Conservation (phyloP, 2,329 filamentous ascomycete genomes). For the Hypoxylon sp. region DNA sequence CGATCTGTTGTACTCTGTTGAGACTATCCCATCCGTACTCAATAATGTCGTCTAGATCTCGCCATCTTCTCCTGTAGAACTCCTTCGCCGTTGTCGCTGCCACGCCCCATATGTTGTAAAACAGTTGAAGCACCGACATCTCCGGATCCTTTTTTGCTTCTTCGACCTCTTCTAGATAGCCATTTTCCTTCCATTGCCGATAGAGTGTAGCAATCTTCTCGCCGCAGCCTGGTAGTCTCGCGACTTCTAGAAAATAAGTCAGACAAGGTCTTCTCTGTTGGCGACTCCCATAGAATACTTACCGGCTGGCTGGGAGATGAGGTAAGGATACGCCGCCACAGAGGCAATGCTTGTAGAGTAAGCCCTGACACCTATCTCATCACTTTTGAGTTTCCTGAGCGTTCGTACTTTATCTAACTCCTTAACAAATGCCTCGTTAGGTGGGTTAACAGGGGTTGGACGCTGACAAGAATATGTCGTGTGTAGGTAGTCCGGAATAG, state of each 20-base stretch:
- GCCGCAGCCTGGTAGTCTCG: constrained; percentile 81
- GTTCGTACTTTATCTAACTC: constrained; percentile 81
- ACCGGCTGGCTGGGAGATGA: constrained; percentile 59
- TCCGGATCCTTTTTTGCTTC: constrained; percentile 74
- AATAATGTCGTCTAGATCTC: constrained; percentile 86
- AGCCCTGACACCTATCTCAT: constrained; percentile 84
- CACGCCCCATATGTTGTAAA: constrained; percentile 94
- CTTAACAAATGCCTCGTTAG: constrained; percentile 81
- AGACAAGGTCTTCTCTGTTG: constrained; percentile 23
- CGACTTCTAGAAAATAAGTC: constrained; percentile 57
- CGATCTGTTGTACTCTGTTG: constrained; percentile 88
- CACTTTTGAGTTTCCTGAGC: constrained; percentile 76
- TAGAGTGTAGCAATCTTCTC: constrained; percentile 83
- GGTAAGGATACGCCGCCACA: constrained; percentile 81
- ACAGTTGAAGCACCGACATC: constrained; percentile 74
- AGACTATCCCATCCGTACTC: constrained; percentile 83
- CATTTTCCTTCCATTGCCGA: constrained; percentile 76
- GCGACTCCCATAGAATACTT: constrained; percentile 55
- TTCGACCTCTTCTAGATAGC: constrained; percentile 72
- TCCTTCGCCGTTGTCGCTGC: constrained; percentile 83
- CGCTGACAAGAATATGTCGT: constrained; percentile 85
- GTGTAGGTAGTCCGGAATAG: constrained; percentile 75
- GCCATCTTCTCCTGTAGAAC: constrained; percentile 85
- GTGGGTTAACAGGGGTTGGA: constrained; percentile 75
- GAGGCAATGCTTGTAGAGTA: constrained; percentile 90